Conservation (phyloP, 257 asterid genomes). For the Catharanthus roseus region DNA sequence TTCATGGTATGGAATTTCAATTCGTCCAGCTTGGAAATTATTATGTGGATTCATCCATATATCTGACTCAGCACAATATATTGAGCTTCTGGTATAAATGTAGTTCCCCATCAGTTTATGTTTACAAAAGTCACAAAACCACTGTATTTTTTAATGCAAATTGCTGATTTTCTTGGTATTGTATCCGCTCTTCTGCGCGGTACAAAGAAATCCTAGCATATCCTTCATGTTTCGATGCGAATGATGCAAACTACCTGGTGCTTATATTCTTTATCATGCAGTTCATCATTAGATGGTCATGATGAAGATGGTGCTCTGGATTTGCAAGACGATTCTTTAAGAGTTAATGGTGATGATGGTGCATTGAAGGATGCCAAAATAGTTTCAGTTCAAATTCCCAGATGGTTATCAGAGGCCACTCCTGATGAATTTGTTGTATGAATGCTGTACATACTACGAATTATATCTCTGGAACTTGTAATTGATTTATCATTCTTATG, state of each 20-base stretch:
- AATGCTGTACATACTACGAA: slow-evolving; percentile 28
- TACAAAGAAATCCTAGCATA: too few species aligned
- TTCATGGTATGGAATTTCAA: not conserved
- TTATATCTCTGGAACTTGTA: slow-evolving; percentile 21
- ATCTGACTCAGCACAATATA: not conserved
- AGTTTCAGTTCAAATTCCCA: slow-evolving; percentile 61
- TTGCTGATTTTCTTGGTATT: not conserved
- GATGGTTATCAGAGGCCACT: slow-evolving; percentile 87
- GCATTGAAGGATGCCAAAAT: slow-evolving; percentile 44
- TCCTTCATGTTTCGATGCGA: not conserved
- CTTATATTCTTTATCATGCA: slow-evolving; percentile 33
- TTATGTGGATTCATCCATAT: not conserved
- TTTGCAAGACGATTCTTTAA: slow-evolving; percentile 48
- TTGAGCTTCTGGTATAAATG: not conserved
- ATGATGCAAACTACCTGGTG: not conserved
- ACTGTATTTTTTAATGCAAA: not conserved
- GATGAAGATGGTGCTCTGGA: slow-evolving; percentile 64
- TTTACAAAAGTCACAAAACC: not conserved
- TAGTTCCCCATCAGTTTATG: not conserved
- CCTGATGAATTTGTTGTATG: slow-evolving; percentile 99
- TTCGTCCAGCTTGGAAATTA: not conserved
- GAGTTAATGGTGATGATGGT: slow-evolving; percentile 57
- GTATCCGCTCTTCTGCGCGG: too few species aligned
- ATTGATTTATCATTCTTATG: slow-evolving; percentile 21
- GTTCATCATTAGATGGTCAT: slow-evolving; percentile 69